Conservation (phyloP, 805 yeast species). For the Ogataea pignaliae region DNA sequence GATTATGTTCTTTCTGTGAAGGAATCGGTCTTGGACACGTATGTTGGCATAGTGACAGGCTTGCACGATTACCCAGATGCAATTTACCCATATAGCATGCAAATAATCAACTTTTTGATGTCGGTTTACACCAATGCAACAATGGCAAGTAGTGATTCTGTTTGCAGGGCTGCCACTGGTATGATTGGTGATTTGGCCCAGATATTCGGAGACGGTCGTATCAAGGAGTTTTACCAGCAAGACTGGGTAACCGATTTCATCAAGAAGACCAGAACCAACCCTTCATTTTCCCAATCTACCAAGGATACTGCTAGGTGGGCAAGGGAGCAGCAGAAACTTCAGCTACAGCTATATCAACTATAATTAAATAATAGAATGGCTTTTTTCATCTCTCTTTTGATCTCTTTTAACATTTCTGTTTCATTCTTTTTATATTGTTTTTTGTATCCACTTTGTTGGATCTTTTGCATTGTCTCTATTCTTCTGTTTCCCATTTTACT, state of each 20-base stretch:
- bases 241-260: constrained; percentile 80
- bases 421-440: neutral
- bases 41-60: constrained; percentile 95
- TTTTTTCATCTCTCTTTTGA: neutral
- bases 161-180: constrained; percentile 83
- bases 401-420: neutral
- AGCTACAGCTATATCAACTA: constrained; percentile 8
- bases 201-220: constrained; percentile 75
- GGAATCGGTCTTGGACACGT: constrained; percentile 92
- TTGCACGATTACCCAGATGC: constrained; percentile 62
- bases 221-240: constrained; percentile 60
- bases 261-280: constrained; percentile 63
- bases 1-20: constrained; percentile 70
- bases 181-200: constrained; percentile 89
- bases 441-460: neutral
- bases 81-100: constrained; percentile 59
- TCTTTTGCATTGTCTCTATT: constrained; percentile 3
- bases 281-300: constrained; percentile 58
- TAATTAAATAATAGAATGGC: neutral
- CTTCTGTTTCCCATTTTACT: neutral
- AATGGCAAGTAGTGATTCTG: constrained; percentile 59
- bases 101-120: constrained; percentile 67
- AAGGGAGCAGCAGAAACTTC: constrained; percentile 66
- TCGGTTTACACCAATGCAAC: constrained; percentile 55
- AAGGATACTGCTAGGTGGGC: constrained; percentile 98